Evolutionary conservation across 179 eudicot genomes (phyloP).

Genomic region (Carnegiea gigantea): DNA sequence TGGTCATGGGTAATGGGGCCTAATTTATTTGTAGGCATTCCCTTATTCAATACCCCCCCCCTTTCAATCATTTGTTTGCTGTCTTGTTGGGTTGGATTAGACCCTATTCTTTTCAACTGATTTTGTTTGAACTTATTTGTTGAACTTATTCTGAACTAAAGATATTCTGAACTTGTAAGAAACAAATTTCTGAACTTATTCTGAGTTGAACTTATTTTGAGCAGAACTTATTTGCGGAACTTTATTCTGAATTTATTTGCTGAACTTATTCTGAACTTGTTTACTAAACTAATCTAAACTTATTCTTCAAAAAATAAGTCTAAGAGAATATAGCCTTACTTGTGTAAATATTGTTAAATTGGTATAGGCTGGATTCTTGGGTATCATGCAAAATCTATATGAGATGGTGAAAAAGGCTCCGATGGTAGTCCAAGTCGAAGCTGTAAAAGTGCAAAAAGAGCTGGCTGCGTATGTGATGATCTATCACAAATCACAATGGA

Average conservation of each 20-base stretch:
- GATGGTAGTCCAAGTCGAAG: slow-evolving; percentile 96
- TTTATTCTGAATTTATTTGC: too few relatives aligned
- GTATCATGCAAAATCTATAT: slow-evolving; percentile 84
- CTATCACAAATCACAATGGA: not conserved
- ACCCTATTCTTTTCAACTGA: too few relatives aligned
- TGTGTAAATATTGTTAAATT: slow-evolving; percentile 1
- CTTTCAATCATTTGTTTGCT: not conserved
- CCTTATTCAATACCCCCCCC: not conserved
- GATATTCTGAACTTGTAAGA: too few relatives aligned
- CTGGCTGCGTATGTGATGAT: slow-evolving; percentile 65
- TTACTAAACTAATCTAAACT: too few relatives aligned
- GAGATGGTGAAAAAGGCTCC: slow-evolving; percentile 95
- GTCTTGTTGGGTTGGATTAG: not conserved
- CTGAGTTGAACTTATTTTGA: too few relatives aligned
- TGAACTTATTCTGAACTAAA: too few relatives aligned
- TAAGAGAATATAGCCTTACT: not conserved
- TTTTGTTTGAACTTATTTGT: not conserved
- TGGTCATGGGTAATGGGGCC: not conserved
- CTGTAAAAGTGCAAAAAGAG: slow-evolving; percentile 92
- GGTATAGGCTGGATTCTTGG: slow-evolving; percentile 72
- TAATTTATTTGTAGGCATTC: not conserved
- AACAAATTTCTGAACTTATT: too few relatives aligned
- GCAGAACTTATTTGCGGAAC: too few relatives aligned
- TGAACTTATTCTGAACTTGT: too few relatives aligned
- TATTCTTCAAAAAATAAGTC: too few relatives aligned